These are phyloP conservation scores for Smittium culicis DNA, from an alignment of 371 early-diverging fungal species.

Conservation along the genomic window DNA sequence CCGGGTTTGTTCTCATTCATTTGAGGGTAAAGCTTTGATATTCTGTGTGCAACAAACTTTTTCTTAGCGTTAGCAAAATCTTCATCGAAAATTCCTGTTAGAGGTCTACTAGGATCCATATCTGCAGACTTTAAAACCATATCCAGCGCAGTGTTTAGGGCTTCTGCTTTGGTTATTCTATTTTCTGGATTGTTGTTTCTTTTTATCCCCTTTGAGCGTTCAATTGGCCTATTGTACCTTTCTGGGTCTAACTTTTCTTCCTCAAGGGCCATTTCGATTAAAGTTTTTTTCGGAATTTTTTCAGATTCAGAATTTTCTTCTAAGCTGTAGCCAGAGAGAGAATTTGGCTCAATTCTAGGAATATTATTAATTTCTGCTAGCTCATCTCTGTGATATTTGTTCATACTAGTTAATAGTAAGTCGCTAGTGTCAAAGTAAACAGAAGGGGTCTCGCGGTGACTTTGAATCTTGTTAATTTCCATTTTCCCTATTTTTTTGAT, in stretches of 20 bases:
- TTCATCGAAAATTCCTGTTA: constrained; percentile 11
- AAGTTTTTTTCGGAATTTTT: not conserved
- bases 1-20: not conserved
- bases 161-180: not conserved
- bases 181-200: constrained; percentile 7
- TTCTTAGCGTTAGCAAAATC: constrained; percentile 8
- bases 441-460: not conserved
- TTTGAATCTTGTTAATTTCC: not conserved
- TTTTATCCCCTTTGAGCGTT: not conserved
- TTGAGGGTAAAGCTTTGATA: not conserved
- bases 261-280: not conserved
- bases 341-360: not conserved
- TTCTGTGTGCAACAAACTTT: constrained; percentile 4
- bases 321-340: not conserved
- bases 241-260: constrained; percentile 2
- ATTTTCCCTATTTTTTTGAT: not conserved
- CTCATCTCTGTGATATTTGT: too few relatives aligned
- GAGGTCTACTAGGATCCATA: constrained; percentile 9
- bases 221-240: constrained; percentile 6
- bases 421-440: not conserved
- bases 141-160: constrained; percentile 9
- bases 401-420: too few relatives aligned
- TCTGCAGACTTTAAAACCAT: constrained; percentile 8
- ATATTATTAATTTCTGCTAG: not conserved
- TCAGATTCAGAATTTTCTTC: not conserved